Conservation (phyloP, 305 asterid species). For the Fraxinus ornus region DNA sequence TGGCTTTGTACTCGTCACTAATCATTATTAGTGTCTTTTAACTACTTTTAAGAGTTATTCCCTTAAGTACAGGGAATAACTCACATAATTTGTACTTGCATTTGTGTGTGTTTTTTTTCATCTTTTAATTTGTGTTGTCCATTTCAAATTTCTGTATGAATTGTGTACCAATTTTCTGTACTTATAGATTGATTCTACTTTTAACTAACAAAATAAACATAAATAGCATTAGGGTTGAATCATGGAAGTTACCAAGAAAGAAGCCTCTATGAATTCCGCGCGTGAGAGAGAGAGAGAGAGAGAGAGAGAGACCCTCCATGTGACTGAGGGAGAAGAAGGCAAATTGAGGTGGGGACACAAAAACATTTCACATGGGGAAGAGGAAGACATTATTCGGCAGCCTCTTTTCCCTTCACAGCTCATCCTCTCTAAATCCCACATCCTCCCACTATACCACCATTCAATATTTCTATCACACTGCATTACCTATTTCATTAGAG, state of each 20-base stretch:
- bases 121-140: no score
- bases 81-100: no score
- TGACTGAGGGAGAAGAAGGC: slow-evolving; percentile 61
- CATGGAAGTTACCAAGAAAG: slow-evolving; percentile 32
- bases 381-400: slow-evolving; percentile 40
- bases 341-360: slow-evolving; percentile 42
- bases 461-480: background rate
- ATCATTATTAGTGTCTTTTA: slow-evolving; percentile 55
- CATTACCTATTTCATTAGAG: background rate
- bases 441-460: slow-evolving; percentile 6
- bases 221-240: slow-evolving; percentile 16
- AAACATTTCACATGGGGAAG: slow-evolving; percentile 68
- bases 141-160: no score
- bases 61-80: no score
- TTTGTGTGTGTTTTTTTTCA: no score
- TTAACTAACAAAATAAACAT: slow-evolving; percentile 14
- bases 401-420: slow-evolving; percentile 45
- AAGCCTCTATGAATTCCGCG: background rate
- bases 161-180: no score
- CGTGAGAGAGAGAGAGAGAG: background rate
- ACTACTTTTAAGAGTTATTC: background rate
- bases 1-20: slow-evolving; percentile 38
- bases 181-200: background rate
- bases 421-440: slow-evolving; percentile 18
- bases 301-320: slow-evolving; percentile 39